Conservation (phyloP, 352 stramenopile genomes). For the Pythium pectinolyticum region DNA sequence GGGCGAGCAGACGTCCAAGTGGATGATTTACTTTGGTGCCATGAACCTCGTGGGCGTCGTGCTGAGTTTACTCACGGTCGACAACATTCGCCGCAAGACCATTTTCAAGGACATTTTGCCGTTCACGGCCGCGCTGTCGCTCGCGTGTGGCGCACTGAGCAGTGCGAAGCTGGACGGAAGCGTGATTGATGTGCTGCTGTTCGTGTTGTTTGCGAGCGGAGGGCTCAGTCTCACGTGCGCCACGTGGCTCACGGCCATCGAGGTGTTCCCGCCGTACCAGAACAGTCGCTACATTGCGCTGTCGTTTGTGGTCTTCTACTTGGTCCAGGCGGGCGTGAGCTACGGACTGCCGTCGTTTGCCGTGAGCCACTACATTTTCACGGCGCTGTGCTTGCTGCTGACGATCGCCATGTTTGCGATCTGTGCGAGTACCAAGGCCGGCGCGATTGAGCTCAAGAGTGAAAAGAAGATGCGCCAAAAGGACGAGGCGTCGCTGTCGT, state of each 20-base stretch:
- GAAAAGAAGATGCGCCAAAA: constrained; percentile 80
- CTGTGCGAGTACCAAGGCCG: constrained; percentile 78
- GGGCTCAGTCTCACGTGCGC: constrained; percentile 74
- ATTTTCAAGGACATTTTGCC: constrained; percentile 88
- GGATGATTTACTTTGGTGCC: constrained; percentile 76
- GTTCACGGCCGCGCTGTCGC: constrained; percentile 56
- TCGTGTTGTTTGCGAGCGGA: constrained; percentile 67
- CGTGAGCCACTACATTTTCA: constrained; percentile 76
- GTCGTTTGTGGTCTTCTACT: constrained; percentile 79
- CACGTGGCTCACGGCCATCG: constrained; percentile 81
- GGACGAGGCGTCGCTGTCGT: constrained; percentile 36
- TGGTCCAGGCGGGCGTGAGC: constrained; percentile 65
- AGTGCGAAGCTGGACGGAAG: constrained; percentile 45
- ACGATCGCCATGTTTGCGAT: constrained; percentile 78
- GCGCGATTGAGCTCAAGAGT: constrained; percentile 83
- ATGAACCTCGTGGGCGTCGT: constrained; percentile 72
- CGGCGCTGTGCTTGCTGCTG: constrained; percentile 59
- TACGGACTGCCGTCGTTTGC: constrained; percentile 68
- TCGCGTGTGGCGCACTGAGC: constrained; percentile 58
- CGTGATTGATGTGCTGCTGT: constrained; percentile 53
- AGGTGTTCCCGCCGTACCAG: constrained; percentile 85
- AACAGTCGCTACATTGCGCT: constrained; percentile 61
- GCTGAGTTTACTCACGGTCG: constrained; percentile 74
- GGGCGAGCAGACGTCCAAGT: constrained; percentile 68
- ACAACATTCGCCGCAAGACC: constrained; percentile 86